phyloP scores from a whole-genome alignment of 1,284 basidiomycete species.

The Ceratobasidium sp. region DNA sequence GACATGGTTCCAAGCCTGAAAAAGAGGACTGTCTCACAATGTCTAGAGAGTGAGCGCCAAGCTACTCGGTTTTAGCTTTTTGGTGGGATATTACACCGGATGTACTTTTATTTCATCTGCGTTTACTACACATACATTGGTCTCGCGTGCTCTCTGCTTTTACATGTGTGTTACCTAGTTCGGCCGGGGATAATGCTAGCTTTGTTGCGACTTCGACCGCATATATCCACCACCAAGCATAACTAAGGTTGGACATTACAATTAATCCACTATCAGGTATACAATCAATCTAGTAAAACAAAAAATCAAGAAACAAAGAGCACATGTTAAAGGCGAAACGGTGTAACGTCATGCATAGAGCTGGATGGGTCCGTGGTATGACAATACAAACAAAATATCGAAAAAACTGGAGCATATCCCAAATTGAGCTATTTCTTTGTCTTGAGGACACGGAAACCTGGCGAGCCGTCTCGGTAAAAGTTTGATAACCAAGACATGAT shows the following conservation, averaged over 20 bases:
- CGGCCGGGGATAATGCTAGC: not conserved
- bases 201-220: not conserved
- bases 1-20: conserved; percentile 33
- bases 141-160: not conserved
- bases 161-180: not conserved
- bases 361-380: not conserved
- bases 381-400: not conserved
- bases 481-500: not conserved
- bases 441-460: conserved; percentile 29
- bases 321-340: not conserved
- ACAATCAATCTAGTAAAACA: not conserved
- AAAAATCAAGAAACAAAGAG: not conserved
- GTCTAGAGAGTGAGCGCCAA: not conserved
- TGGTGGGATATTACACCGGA: not conserved
- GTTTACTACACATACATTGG: not conserved
- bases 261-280: not conserved
- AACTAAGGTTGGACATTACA: not conserved
- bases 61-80: not conserved
- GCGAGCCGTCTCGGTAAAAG: not conserved
- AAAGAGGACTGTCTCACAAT: conserved; percentile 10
- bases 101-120: not conserved
- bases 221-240: not conserved
- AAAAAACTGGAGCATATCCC: not conserved
- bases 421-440: not conserved
- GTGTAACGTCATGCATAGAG: not conserved